These are phyloP conservation scores for Penicillium sp. DNA, from an alignment of 2,329 filamentous ascomycete species.

Conservation along the genomic window DNA sequence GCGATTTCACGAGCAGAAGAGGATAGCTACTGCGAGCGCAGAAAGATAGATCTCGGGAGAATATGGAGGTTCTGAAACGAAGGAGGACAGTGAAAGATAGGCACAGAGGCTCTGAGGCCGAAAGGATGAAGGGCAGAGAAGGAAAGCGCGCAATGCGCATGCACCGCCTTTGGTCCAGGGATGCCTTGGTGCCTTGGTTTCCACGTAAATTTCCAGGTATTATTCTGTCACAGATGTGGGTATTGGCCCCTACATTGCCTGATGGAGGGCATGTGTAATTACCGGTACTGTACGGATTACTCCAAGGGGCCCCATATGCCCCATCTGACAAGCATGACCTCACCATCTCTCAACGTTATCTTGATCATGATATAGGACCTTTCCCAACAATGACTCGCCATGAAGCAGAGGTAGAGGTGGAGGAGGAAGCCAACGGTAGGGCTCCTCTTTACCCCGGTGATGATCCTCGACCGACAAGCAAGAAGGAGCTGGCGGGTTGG, in stretches of 20 bases:
- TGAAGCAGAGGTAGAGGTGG: constrained; percentile 20
- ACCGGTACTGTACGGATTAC: not conserved
- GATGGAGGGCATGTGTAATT: not conserved
- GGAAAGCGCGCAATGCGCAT: constrained; percentile 10
- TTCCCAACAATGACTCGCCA: constrained; percentile 31
- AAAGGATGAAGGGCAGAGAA: constrained; percentile 1
- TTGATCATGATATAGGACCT: not conserved
- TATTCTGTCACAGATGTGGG: not conserved
- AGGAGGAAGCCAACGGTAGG: constrained; percentile 23
- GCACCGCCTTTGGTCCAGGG: constrained; percentile 1
- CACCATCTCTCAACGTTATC: constrained; percentile 8
- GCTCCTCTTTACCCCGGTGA: constrained; percentile 71
- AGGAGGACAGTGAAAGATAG: not conserved
- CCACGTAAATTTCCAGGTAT: not conserved
- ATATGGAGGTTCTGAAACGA: not conserved
- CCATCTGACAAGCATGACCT: constrained; percentile 15
- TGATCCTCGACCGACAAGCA: constrained; percentile 83
- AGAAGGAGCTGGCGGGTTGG: constrained; percentile 87
- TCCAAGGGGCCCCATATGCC: not conserved
- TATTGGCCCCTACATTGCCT: not conserved
- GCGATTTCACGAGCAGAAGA: not conserved
- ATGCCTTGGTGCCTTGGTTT: constrained; percentile 1
- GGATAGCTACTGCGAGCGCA: not conserved
- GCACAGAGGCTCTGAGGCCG: not conserved
- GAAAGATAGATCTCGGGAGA: not conserved